Conservation (phyloP, 2,329 filamentous ascomycete genomes). For the Hymenoscyphus fraxineus region DNA sequence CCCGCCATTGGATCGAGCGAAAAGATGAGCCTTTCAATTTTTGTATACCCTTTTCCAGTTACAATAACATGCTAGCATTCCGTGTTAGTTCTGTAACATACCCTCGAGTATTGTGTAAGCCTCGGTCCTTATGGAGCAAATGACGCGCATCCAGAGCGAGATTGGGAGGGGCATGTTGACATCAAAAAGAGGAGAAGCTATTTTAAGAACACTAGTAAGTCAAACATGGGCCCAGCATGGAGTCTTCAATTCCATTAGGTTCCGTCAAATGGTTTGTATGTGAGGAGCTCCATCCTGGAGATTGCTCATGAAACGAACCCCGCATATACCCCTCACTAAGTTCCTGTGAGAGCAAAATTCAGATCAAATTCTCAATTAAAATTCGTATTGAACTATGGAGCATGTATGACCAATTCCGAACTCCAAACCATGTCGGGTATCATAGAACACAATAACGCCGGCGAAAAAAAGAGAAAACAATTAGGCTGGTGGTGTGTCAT, state of each 20-base stretch:
- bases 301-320: too few relatives aligned
- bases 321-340: too few relatives aligned
- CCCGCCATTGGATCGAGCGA: too few relatives aligned
- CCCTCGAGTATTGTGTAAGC: background rate
- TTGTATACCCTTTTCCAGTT: background rate
- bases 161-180: background rate
- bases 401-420: conserved; percentile 3
- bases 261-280: too few relatives aligned
- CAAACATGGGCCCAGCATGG: too few relatives aligned
- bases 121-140: background rate
- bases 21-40: background rate
- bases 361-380: background rate
- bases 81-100: background rate
- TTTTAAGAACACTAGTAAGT: background rate
- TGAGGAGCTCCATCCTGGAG: too few relatives aligned
- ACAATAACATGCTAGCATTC: background rate
- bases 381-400: background rate
- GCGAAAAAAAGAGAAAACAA: conserved; percentile 7
- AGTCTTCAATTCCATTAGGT: too few relatives aligned
- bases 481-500: conserved; percentile 58
- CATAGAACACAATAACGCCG: conserved; percentile 8
- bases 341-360: too few relatives aligned
- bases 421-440: conserved; percentile 15
- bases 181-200: background rate
- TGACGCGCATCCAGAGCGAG: background rate